Evolutionary conservation across 306 rosid species (phyloP).

Genomic region (Glycine latifolia): DNA sequence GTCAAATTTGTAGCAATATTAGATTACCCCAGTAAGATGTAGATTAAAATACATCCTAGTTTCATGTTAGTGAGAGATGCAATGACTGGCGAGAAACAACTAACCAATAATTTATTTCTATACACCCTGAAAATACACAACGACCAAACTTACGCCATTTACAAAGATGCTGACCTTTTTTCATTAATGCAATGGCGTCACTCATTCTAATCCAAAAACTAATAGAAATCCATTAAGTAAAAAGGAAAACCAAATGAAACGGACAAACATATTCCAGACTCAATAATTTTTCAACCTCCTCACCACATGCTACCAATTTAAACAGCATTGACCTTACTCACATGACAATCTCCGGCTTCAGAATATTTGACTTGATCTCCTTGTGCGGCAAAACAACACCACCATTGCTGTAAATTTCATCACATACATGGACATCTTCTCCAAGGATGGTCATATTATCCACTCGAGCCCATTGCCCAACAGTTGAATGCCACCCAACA

Average conservation of each 20-base stretch:
- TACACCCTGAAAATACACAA: constrained; percentile 48
- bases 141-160: constrained; percentile 40
- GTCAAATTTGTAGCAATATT: background rate
- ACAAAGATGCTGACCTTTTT: no score
- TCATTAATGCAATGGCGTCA: constrained; percentile 40
- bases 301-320: constrained; percentile 40
- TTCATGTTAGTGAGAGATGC: constrained; percentile 15
- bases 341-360: constrained; percentile 98
- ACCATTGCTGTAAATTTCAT: constrained; percentile 91
- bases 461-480: constrained; percentile 95
- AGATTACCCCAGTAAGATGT: background rate
- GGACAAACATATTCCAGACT: constrained; percentile 44
- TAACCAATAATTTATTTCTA: constrained; percentile 44
- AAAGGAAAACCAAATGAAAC: constrained; percentile 25
- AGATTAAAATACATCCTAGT: constrained; percentile 7
- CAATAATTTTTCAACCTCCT: constrained; percentile 45
- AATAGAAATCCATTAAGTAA: constrained; percentile 28
- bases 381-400: constrained; percentile 99
- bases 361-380: constrained; percentile 89
- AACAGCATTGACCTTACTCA: constrained; percentile 48
- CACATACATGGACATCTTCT: constrained; percentile 93
- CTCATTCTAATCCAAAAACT: constrained; percentile 45
- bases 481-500: constrained; percentile 95
- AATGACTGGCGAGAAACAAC: constrained; percentile 16
- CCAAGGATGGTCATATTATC: constrained; percentile 97